Percentiles rank a stretch among this genome's conserved stretches.
Evolutionary conservation across 2,329 filamentous ascomycete genomes (phyloP).

Genomic region (Talaromyces amestolkiae): DNA sequence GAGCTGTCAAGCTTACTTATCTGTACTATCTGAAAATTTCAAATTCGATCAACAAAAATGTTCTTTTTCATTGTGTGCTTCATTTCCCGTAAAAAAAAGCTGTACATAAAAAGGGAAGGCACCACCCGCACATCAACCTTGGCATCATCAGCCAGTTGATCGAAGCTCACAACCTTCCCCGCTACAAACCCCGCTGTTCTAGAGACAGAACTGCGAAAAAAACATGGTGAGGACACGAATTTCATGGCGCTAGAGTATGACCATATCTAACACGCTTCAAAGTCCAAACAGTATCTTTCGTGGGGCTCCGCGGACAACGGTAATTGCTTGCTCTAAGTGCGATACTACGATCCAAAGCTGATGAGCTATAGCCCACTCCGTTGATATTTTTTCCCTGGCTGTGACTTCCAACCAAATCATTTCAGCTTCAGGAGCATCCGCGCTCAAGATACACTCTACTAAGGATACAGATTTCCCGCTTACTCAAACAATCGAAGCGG

Average conservation of each 20-base stretch:
- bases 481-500: constrained; percentile 72
- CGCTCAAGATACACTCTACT: constrained; percentile 76
- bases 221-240: constrained; percentile 26
- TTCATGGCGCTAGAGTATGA: neutral
- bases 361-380: constrained; percentile 66
- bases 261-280: constrained; percentile 20
- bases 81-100: neutral
- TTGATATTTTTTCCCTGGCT: constrained; percentile 81
- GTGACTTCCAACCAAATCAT: constrained; percentile 71
- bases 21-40: constrained; percentile 7
- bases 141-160: constrained; percentile 11
- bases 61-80: neutral
- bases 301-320: constrained; percentile 86
- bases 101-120: neutral
- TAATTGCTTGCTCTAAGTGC: constrained; percentile 40
- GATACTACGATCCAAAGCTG: neutral
- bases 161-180: neutral
- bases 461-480: constrained; percentile 69
- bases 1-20: constrained; percentile 1
- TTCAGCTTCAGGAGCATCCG: constrained; percentile 80
- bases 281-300: constrained; percentile 99
- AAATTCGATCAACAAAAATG: neutral
- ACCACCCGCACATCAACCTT: constrained; percentile 11
- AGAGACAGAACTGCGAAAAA: constrained; percentile 9
- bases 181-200: neutral